phyloP scores from a whole-genome alignment of 1,139 yeast genomes.

The Lodderomyces metapsilosis region DNA sequence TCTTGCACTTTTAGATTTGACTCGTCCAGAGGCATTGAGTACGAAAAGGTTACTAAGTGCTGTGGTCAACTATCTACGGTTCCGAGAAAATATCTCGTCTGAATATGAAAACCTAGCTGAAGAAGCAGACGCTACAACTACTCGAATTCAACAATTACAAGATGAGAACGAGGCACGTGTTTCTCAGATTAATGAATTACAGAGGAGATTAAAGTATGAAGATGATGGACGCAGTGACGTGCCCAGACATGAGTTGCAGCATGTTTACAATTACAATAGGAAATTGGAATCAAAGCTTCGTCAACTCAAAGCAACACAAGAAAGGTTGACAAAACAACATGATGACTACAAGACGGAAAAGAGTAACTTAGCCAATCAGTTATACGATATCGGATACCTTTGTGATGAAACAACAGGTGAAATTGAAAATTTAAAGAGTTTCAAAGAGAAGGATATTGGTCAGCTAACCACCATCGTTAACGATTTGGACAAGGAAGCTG shows the following conservation, averaged over 20 bases:
- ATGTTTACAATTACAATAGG: conserved; percentile 54
- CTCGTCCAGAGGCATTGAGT: conserved; percentile 65
- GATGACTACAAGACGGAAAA: conserved; percentile 65
- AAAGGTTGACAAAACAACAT: conserved; percentile 63
- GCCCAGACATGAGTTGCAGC: conserved; percentile 36
- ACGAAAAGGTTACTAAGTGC: conserved; percentile 72
- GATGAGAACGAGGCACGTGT: conserved; percentile 41
- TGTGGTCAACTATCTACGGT: conserved; percentile 80
- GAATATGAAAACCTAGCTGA: conserved; percentile 64
- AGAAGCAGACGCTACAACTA: conserved; percentile 52
- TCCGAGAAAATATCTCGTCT: conserved; percentile 71
- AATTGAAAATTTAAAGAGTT: conserved; percentile 60
- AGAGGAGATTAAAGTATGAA: conserved; percentile 22
- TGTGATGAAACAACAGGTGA: conserved; percentile 56
- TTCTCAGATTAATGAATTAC: conserved; percentile 42
- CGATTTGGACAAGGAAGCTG: conserved; percentile 52
- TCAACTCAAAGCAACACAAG: conserved; percentile 63
- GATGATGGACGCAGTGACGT: conserved; percentile 16
- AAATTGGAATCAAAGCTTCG: conserved; percentile 64
- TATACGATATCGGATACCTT: conserved; percentile 54
- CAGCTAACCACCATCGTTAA: conserved; percentile 53
- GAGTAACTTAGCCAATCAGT: conserved; percentile 50
- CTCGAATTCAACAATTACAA: conserved; percentile 29
- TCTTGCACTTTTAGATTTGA: conserved; percentile 66
- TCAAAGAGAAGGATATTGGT: conserved; percentile 62